phyloP scores from a whole-genome alignment of 768 basidiomycete genomes.

The Glaciozyma martinii region DNA sequence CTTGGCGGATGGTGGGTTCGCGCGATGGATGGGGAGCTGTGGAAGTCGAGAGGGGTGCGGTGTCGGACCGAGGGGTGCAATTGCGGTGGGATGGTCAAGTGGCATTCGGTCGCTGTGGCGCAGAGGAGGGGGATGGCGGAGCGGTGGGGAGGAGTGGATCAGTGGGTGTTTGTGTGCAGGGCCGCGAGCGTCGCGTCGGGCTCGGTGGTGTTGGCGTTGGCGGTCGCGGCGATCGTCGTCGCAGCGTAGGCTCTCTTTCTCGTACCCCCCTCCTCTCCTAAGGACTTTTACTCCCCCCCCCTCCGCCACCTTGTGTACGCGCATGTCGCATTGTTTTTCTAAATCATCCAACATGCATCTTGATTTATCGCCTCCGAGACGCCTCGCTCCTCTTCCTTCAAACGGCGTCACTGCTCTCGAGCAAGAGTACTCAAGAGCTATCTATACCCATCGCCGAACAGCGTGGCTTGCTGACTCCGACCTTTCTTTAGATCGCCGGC shows the following conservation, averaged over 20 bases:
- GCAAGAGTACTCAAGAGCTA: no score
- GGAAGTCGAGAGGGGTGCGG: slow-evolving; percentile 1
- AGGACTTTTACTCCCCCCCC: no score
- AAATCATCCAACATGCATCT: no score
- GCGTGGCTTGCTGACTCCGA: no score
- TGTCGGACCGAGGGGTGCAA: slow-evolving; percentile 16
- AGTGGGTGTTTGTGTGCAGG: slow-evolving; percentile 24
- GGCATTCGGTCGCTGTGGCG: not conserved
- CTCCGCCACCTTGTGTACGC: no score
- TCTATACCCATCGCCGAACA: no score
- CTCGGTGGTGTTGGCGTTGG: slow-evolving; percentile 4
- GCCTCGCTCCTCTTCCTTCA: no score
- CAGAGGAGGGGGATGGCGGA: slow-evolving; percentile 6
- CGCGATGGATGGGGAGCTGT: slow-evolving; percentile 18
- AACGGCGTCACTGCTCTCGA: no score
- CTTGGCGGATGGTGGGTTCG: slow-evolving; percentile 28
- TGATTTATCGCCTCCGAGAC: no score
- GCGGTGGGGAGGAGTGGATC: not conserved
- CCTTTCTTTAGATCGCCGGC: no score
- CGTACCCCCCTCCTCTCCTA: no score
- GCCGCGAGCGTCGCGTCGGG: slow-evolving; percentile 15
- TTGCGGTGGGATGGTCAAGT: slow-evolving; percentile 19
- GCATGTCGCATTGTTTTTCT: no score
- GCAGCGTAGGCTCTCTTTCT: slow-evolving; percentile 10
- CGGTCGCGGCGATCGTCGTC: slow-evolving; percentile 20